These are phyloP conservation scores for Globisporangium acanthophoron DNA, from an alignment of 352 stramenopile genomes.

Conservation along the genomic window DNA sequence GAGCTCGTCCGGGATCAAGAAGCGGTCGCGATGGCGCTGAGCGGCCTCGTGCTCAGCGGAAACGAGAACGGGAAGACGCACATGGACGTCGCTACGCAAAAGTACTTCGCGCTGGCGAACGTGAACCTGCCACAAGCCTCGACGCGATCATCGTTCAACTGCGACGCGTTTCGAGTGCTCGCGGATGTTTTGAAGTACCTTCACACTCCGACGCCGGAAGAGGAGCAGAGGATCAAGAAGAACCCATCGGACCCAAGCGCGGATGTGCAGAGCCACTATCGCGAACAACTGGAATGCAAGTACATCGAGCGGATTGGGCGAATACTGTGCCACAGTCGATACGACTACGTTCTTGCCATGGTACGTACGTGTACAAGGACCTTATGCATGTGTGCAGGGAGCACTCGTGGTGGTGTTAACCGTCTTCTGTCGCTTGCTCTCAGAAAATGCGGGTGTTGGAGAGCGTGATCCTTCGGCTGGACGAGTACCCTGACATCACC, in stretches of 20 bases:
- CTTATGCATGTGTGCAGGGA: background rate
- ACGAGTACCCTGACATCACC: conserved; percentile 40
- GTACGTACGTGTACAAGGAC: conserved; percentile 24
- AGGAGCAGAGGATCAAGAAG: background rate
- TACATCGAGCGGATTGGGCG: conserved; percentile 49
- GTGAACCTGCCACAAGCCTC: conserved; percentile 1
- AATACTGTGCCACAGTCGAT: conserved; percentile 33
- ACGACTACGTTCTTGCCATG: conserved; percentile 48
- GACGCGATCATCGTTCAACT: conserved; percentile 34
- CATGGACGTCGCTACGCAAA: conserved; percentile 21
- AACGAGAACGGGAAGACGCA: conserved; percentile 23
- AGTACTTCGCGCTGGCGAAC: conserved; percentile 30
- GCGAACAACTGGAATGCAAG: conserved; percentile 28
- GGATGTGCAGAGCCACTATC: background rate
- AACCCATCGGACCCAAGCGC: background rate
- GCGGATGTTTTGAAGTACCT: conserved; percentile 38
- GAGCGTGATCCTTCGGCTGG: conserved; percentile 29
- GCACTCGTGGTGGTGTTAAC: background rate
- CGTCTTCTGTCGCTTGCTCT: background rate
- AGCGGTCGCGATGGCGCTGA: conserved; percentile 29
- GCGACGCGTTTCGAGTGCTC: conserved; percentile 44
- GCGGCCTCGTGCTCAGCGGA: conserved; percentile 33
- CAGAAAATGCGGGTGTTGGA: conserved; percentile 39
- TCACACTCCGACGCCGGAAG: conserved; percentile 11
- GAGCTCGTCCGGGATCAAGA: conserved; percentile 8